phyloP scores from a whole-genome alignment of 345 rosid genomes.

The Populus euphratica region DNA sequence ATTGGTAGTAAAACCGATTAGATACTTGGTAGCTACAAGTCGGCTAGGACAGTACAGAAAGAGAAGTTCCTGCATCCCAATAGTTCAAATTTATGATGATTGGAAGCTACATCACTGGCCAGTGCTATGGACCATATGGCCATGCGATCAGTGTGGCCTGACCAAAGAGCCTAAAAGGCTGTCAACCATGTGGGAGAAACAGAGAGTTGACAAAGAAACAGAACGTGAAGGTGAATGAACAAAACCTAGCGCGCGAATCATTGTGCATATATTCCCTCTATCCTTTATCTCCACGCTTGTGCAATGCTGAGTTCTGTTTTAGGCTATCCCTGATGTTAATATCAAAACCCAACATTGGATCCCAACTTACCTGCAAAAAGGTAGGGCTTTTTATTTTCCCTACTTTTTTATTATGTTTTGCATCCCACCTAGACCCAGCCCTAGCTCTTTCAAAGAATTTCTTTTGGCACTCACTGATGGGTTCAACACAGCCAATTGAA shows the following conservation, averaged over 20 bases:
- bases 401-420: not conserved
- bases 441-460: not conserved
- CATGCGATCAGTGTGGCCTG: constrained; percentile 25
- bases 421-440: not conserved
- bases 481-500: not conserved
- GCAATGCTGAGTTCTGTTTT: constrained; percentile 16
- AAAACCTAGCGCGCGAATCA: constrained; percentile 45
- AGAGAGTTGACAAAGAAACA: constrained; percentile 20
- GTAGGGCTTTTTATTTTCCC: not conserved
- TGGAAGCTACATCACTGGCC: not conserved
- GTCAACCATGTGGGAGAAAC: constrained; percentile 44
- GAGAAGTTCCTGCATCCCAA: constrained; percentile 24
- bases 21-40: not conserved
- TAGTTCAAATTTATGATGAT: constrained; percentile 2
- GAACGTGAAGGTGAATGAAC: constrained; percentile 1
- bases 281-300: constrained; percentile 27
- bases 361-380: not conserved
- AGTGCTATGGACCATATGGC: constrained; percentile 14
- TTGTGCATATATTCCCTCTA: constrained; percentile 13
- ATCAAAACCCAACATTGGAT: constrained; percentile 7
- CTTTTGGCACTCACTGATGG: not conserved
- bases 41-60: constrained; percentile 5
- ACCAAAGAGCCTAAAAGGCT: constrained; percentile 26
- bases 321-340: constrained; percentile 4
- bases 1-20: not conserved